Conservation (phyloP, 2,329 filamentous ascomycete species). For the Colletotrichum sansevieriae region DNA sequence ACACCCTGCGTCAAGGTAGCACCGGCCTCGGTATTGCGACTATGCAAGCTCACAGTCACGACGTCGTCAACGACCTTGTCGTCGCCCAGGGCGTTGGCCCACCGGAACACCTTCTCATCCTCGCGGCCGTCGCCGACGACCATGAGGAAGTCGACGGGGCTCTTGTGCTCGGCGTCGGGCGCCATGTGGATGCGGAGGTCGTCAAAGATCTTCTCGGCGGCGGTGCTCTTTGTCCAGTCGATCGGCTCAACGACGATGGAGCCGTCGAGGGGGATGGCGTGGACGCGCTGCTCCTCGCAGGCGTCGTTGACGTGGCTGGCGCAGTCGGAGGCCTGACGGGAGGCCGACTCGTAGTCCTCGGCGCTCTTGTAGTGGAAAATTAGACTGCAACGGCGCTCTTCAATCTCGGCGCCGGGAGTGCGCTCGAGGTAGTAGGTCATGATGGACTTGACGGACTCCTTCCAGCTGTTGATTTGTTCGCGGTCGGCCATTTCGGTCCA, state of each 20-base stretch:
- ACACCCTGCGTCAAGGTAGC: slow-evolving; percentile 91
- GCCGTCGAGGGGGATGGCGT: slow-evolving; percentile 84
- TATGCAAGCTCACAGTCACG: slow-evolving; percentile 88
- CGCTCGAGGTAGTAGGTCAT: slow-evolving; percentile 91
- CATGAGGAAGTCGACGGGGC: slow-evolving; percentile 85
- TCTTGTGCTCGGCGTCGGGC: slow-evolving; percentile 49
- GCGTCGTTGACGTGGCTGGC: slow-evolving; percentile 96
- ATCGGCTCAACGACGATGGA: slow-evolving; percentile 87
- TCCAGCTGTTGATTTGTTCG: slow-evolving; percentile 81
- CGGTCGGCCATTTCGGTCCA: slow-evolving; percentile 86
- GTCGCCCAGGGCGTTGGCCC: slow-evolving; percentile 84
- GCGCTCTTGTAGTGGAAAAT: slow-evolving; percentile 91
- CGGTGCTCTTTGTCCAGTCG: slow-evolving; percentile 89
- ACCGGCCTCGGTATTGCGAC: slow-evolving; percentile 87
- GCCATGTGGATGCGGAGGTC: slow-evolving; percentile 60
- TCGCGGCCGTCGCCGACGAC: slow-evolving; percentile 92
- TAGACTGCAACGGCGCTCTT: slow-evolving; percentile 91
- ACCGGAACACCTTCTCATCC: slow-evolving; percentile 93
- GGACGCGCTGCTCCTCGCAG: slow-evolving; percentile 85
- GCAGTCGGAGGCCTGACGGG: slow-evolving; percentile 87
- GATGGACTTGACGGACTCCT: slow-evolving; percentile 84
- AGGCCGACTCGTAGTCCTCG: slow-evolving; percentile 80
- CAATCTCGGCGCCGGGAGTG: slow-evolving; percentile 87
- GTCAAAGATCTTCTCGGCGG: slow-evolving; percentile 80
- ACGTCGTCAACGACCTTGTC: slow-evolving; percentile 74